Percentiles rank a stretch among this genome's conserved stretches.
Conservation (phyloP, 345 rosid genomes). For the Rhizophora mangle region DNA sequence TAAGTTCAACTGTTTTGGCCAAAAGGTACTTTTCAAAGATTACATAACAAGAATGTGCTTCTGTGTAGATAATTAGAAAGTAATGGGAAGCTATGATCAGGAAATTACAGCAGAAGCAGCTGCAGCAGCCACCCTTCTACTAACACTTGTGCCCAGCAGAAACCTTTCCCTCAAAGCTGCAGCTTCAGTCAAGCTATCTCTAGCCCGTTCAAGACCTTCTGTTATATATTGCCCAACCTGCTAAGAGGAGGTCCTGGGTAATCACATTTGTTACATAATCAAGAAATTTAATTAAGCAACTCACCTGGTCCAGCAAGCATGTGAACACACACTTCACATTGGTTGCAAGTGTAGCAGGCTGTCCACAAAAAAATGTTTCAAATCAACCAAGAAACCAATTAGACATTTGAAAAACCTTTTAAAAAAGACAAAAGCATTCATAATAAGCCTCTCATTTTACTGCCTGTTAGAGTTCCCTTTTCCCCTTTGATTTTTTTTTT, state of each 20-base stretch:
- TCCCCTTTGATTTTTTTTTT: no score
- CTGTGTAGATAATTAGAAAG: not conserved
- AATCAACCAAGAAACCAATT: slow-evolving; percentile 14
- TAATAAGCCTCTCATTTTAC: not conserved
- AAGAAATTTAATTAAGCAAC: slow-evolving; percentile 19
- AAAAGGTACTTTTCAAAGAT: not conserved
- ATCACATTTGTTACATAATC: slow-evolving; percentile 15
- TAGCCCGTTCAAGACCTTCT: slow-evolving; percentile 95
- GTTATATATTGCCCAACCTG: slow-evolving; percentile 89
- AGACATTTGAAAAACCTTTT: not conserved
- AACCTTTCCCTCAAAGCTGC: slow-evolving; percentile 90
- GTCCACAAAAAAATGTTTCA: slow-evolving; percentile 23
- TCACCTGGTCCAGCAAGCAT: slow-evolving; percentile 87
- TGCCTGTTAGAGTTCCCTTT: not conserved
- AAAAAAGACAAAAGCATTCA: not conserved
- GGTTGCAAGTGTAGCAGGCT: slow-evolving; percentile 79
- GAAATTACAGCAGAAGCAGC: slow-evolving; percentile 59
- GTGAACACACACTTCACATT: slow-evolving; percentile 88
- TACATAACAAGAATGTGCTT: not conserved
- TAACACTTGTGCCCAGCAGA: slow-evolving; percentile 79
- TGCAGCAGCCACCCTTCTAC: slow-evolving; percentile 98
- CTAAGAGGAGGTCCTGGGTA: slow-evolving; percentile 4
- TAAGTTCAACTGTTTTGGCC: slow-evolving; percentile 8
- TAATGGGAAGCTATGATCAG: slow-evolving; percentile 7
- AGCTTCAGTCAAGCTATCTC: slow-evolving; percentile 89